Base-by-base conservation (phyloP, 495 filamentous ascomycete genomes). In the Penicillium alfredii region DNA sequence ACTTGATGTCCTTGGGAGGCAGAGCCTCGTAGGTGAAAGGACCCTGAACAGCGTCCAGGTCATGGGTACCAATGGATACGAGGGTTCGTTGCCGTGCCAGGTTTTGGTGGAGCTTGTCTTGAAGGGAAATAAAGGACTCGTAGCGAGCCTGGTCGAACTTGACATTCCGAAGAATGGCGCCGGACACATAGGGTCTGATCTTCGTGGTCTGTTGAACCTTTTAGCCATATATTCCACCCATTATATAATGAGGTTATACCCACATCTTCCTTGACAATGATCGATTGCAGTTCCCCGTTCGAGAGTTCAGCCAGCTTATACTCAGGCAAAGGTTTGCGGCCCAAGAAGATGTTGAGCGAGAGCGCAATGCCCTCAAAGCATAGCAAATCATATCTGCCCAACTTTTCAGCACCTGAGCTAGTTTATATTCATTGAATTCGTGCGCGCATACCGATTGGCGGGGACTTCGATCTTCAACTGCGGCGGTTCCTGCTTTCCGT, bases 391-490 rank as follows among this genome's bases (percentile, higher is more conserved):
- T 97, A 97, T 74, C 90, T 82, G 51, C 9, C 30, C 21, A 24
- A 17, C 8, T 15, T 42, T 40, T 70, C 47, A 64, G 44, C 40
- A 45, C 37, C 33, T 13, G 9, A 29, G n/a, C 23, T 25, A n/a
- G 13, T 20, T n/a, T 20, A 11, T 16, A 6, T 12, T 28, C 18
- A 29, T 16, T 20, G 1, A 24, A 13, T 4, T 19, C 19, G n/a
- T 9, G 33, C 36, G 18, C 12, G 41, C 63, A 47, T 56, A 82
- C 77, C 81, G 78, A 61, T 99, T 99, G 45, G 92, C 92, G 42
- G 92, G 92, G 56, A 99, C 94, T 62, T 99, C 92, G 56, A 99
- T 97, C 73, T 94, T 94, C 55, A 97, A 75, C 66, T 97, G 83
- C 30, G 93, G 82, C 4, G 86, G 76, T 65, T 94, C 86, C 61